phyloP scores from a whole-genome alignment of 140 eudicot species.

The Senecio squalidus region DNA sequence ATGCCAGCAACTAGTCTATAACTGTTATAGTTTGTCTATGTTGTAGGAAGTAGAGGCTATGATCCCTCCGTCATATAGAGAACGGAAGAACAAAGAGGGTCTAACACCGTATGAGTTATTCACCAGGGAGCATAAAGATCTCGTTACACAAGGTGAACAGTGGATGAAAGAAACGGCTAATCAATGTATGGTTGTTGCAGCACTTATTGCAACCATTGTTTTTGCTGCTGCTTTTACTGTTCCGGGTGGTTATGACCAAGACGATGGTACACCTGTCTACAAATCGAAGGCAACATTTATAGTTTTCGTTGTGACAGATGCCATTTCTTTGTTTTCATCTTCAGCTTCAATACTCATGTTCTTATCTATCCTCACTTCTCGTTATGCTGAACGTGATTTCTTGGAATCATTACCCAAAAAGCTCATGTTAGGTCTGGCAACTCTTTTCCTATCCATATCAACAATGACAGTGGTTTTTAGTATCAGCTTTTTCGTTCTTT shows the following conservation, averaged over 20 bases:
- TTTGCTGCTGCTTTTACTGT: slow-evolving; percentile 53
- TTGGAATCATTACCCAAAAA: slow-evolving; percentile 39
- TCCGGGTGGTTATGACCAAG: slow-evolving; percentile 49
- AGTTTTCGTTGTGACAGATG: slow-evolving; percentile 37
- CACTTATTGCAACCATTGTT: slow-evolving; percentile 53
- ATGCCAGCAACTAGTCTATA: not conserved
- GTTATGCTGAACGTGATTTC: slow-evolving; percentile 49
- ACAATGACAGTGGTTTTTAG: slow-evolving; percentile 28
- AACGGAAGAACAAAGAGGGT: slow-evolving; percentile 26
- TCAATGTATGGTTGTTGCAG: slow-evolving; percentile 57
- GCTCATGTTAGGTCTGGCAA: slow-evolving; percentile 32
- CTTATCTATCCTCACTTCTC: slow-evolving; percentile 53
- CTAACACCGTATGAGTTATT: slow-evolving; percentile 48
- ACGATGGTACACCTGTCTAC: slow-evolving; percentile 33
- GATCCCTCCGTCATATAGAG: slow-evolving; percentile 35
- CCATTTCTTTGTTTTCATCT: slow-evolving; percentile 35
- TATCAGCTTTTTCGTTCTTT: slow-evolving; percentile 19
- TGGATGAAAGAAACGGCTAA: slow-evolving; percentile 65
- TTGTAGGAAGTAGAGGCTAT: slow-evolving; percentile 49
- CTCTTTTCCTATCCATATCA: slow-evolving; percentile 50
- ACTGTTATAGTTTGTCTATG: not conserved
- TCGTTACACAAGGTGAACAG: slow-evolving; percentile 36
- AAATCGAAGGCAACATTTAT: slow-evolving; percentile 12
- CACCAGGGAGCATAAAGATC: slow-evolving; percentile 38
- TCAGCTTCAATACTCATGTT: slow-evolving; percentile 47